Percentiles rank a stretch among this genome's conserved stretches.
Conservation (phyloP, 495 filamentous ascomycete genomes). For the Melanomma pulvis-pyrius region DNA sequence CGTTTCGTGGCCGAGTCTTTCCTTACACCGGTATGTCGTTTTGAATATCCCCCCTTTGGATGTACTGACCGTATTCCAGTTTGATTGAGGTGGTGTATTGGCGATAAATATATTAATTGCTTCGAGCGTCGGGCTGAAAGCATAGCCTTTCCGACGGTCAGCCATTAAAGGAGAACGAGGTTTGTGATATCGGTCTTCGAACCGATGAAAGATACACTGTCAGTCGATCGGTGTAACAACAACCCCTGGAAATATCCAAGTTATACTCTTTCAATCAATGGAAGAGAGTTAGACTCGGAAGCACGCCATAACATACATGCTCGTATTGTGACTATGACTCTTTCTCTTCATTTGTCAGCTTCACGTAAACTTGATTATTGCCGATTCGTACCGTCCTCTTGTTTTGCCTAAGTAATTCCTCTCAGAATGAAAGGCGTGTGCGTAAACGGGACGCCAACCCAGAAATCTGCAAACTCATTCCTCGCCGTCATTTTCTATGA, state of each 20-base stretch:
- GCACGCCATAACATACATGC: too few relatives aligned
- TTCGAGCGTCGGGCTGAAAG: not conserved
- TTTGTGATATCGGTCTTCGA: not conserved
- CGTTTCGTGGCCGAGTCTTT: slow-evolving; percentile 98
- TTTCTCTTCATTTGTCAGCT: not conserved
- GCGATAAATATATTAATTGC: not conserved
- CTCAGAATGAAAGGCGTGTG: too few relatives aligned
- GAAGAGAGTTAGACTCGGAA: not conserved
- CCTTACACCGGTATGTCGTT: slow-evolving; percentile 78
- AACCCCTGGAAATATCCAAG: not conserved
- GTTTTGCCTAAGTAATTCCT: too few relatives aligned
- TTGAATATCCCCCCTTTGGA: not conserved
- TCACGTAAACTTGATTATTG: too few relatives aligned
- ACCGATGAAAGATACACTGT: not conserved
- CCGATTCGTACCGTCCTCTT: too few relatives aligned
- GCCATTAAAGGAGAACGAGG: not conserved
- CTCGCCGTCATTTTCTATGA: too few relatives aligned
- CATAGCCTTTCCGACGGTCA: not conserved
- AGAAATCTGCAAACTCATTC: too few relatives aligned
- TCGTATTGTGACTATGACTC: too few relatives aligned
- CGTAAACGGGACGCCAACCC: too few relatives aligned
- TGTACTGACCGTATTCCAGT: slow-evolving; percentile 15
- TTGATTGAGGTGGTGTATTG: slow-evolving; percentile 16
- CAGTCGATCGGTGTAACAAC: not conserved
- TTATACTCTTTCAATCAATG: not conserved